Evolutionary conservation across 1,284 basidiomycete species (phyloP), one percentile per base, ranked within the genome.

Genomic region (Pisolithus thermaeus): DNA sequence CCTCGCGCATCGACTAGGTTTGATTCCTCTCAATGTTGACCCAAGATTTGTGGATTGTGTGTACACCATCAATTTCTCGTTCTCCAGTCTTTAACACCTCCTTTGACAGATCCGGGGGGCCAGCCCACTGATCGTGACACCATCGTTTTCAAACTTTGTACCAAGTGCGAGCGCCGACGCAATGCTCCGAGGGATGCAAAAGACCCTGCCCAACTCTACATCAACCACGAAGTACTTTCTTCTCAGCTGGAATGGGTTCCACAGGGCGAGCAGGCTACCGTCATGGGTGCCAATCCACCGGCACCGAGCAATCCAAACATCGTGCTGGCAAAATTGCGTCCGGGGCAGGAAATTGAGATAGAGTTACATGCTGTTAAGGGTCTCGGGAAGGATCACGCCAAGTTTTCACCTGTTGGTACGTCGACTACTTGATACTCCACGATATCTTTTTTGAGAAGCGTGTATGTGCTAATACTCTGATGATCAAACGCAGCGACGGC

Each of bases 301-400:
- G 74, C 72, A 6, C 81, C 92, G 1, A 88, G 89, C 5, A 87
- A 93, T 59, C 78, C 77, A 20, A 84, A 96, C 63, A 96, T 98
- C 58, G 84, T 99, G 22, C 77, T 99, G 28, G 90, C 89, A n/a
- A 99, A 99, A 70, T 73, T 99, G 45, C 76, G 94, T 41, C 96
- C 96, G 0, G 96, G 95, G 3, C 90, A 95, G 66, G 76, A 78
- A 46, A 75, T 97, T 40, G 78, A 89, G 35, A 80, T 95, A 70
- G 92, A 97, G 65, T 65, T 97, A 54, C 95, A 99, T 66, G 95
- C 93, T 45, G 77, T 95, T 54, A 98, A 98, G 66, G 92, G 94
- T 7, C 82, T 92, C n/a, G 95, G 93, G 20, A 92, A 91, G 61
- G 93, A 96, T 61, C 97, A 99, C 65, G 94, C 97, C 40, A 99